A percentile compares a stretch with the other conserved stretches of the same genome.
These are phyloP conservation scores for Crithidia bombi DNA, from an alignment of 208 protist species.

Conservation along the genomic window DNA sequence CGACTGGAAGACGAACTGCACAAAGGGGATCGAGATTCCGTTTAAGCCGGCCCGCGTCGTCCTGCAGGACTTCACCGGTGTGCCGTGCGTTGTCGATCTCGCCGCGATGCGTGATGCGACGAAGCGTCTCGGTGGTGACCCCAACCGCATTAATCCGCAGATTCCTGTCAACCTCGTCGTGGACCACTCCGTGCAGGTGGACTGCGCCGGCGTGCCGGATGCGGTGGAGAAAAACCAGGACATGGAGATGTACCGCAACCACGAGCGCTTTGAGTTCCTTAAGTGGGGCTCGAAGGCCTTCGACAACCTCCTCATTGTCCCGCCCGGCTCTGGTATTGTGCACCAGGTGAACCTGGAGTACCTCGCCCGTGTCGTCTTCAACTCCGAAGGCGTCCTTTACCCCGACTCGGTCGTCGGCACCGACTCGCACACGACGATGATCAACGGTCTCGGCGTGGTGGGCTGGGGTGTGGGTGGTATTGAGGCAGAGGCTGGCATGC, in stretches of 20 bases:
- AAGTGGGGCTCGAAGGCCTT: slow-evolving; percentile 97
- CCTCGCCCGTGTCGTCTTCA: slow-evolving; percentile 95
- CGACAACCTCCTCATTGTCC: slow-evolving; percentile 95
- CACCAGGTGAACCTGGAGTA: slow-evolving; percentile 98
- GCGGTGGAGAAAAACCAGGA: slow-evolving; percentile 92
- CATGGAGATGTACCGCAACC: slow-evolving; percentile 96
- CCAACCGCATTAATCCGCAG: slow-evolving; percentile 93
- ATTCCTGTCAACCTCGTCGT: slow-evolving; percentile 97
- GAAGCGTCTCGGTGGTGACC: slow-evolving; percentile 92
- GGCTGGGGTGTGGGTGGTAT: slow-evolving; percentile 98
- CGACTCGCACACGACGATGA: slow-evolving; percentile 97
- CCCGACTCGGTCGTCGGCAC: slow-evolving; percentile 97
- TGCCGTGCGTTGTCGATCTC: slow-evolving; percentile 97
- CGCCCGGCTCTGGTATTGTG: slow-evolving; percentile 96
- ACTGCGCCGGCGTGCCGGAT: slow-evolving; percentile 69
- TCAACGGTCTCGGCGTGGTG: slow-evolving; percentile 96
- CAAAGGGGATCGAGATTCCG: slow-evolving; percentile 93
- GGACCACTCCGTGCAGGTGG: slow-evolving; percentile 96
- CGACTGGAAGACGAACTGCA: slow-evolving; percentile 92
- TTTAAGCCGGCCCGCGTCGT: slow-evolving; percentile 97
- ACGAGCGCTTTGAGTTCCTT: slow-evolving; percentile 96
- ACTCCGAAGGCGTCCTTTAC: slow-evolving; percentile 92
- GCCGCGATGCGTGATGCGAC: slow-evolving; percentile 96
- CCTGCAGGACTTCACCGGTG: slow-evolving; percentile 96
- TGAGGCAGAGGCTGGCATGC: slow-evolving; percentile 96